Evolutionary conservation across 1,284 basidiomycete genomes (phyloP).

Genomic region (Boletus semigastroideus): DNA sequence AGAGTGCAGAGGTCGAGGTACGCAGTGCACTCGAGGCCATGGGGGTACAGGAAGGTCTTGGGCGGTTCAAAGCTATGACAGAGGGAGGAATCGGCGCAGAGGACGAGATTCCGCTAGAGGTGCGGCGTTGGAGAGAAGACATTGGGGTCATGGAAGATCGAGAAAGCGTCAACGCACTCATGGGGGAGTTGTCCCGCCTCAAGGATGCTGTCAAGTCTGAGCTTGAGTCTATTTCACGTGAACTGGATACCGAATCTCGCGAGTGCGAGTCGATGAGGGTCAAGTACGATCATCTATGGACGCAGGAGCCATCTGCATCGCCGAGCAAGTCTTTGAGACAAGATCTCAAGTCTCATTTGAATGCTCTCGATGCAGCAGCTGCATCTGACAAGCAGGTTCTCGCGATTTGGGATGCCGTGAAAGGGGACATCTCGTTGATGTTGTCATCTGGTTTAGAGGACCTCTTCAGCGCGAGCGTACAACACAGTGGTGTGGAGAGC

Average conservation of each 20-base stretch:
- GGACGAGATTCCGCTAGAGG: slow-evolving; percentile 72
- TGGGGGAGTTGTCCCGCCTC: slow-evolving; percentile 62
- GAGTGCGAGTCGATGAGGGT: slow-evolving; percentile 86
- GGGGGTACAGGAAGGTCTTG: slow-evolving; percentile 77
- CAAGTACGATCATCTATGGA: slow-evolving; percentile 87
- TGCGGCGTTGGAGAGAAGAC: slow-evolving; percentile 79
- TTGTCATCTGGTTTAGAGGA: slow-evolving; percentile 66
- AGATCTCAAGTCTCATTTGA: slow-evolving; percentile 79
- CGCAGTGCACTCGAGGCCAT: slow-evolving; percentile 81
- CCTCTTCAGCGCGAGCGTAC: slow-evolving; percentile 65
- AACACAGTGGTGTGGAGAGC: slow-evolving; percentile 47
- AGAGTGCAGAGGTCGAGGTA: slow-evolving; percentile 81
- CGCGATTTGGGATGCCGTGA: slow-evolving; percentile 73
- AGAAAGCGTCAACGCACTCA: slow-evolving; percentile 63
- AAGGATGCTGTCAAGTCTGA: slow-evolving; percentile 62
- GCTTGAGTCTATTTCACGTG: slow-evolving; percentile 57
- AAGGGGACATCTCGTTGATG: slow-evolving; percentile 68
- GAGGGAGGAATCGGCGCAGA: slow-evolving; percentile 69
- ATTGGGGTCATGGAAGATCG: slow-evolving; percentile 64
- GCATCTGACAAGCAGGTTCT: slow-evolving; percentile 78
- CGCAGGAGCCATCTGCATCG: slow-evolving; percentile 82
- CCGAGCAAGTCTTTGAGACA: slow-evolving; percentile 72
- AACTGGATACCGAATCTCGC: slow-evolving; percentile 75
- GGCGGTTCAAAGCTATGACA: slow-evolving; percentile 73
- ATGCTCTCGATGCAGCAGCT: slow-evolving; percentile 76